phyloP scores from a whole-genome alignment of 768 basidiomycete species.

The Baorangia bicolor region DNA sequence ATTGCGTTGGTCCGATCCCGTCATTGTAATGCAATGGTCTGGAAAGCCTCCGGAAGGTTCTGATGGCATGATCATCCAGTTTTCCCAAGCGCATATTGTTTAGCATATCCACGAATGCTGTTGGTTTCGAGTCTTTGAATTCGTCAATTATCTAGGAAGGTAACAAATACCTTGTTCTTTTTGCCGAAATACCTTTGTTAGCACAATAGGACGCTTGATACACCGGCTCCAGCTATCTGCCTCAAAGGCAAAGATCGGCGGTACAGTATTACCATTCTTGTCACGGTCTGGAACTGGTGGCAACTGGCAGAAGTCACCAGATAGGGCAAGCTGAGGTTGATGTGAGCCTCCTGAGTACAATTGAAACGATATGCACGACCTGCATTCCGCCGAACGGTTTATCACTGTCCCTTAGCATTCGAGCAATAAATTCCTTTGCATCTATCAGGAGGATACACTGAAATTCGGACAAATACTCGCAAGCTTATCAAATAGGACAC shows the following conservation, averaged over 20 bases:
- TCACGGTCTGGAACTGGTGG: constrained; percentile 69
- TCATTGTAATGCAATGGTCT: constrained; percentile 64
- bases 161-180: constrained; percentile 63
- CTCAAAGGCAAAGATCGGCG: constrained; percentile 74
- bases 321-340: constrained; percentile 63
- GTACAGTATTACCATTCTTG: constrained; percentile 47
- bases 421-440: constrained; percentile 60
- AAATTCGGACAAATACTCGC: constrained; percentile 39
- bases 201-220: constrained; percentile 50
- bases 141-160: neutral
- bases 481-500: constrained; percentile 76
- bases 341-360: neutral
- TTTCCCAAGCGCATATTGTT: constrained; percentile 84
- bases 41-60: constrained; percentile 54
- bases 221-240: constrained; percentile 69
- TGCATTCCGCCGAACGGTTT: constrained; percentile 86
- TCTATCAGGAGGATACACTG: constrained; percentile 33
- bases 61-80: constrained; percentile 42
- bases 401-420: constrained; percentile 47
- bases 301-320: constrained; percentile 90
- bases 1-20: constrained; percentile 76
- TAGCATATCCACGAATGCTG: constrained; percentile 79
- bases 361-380: constrained; percentile 36
- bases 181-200: constrained; percentile 84
- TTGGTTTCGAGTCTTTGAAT: neutral